Percentiles rank a stretch among this genome's conserved stretches.
Conservation (phyloP, 2,329 filamentous ascomycete species). For the Fusarium penzigii region DNA sequence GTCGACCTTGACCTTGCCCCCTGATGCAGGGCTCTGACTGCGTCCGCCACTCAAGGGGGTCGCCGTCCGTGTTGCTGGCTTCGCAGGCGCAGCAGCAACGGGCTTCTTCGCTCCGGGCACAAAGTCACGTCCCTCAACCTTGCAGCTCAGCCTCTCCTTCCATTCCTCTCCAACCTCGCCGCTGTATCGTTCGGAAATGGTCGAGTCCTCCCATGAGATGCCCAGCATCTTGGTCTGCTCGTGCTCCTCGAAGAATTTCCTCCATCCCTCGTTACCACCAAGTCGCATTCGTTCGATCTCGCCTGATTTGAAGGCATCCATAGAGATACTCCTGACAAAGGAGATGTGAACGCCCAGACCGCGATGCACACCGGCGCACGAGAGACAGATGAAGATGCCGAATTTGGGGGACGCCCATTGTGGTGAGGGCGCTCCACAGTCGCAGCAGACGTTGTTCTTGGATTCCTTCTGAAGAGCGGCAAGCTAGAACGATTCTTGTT, state of each 20-base stretch:
- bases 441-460: constrained; percentile 87
- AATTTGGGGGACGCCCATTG: constrained; percentile 99
- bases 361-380: constrained; percentile 91
- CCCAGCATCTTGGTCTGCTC: constrained; percentile 66
- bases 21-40: constrained; percentile 40
- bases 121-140: constrained; percentile 86
- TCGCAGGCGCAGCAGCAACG: constrained; percentile 31
- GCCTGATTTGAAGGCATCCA: constrained; percentile 94
- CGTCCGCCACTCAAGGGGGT: constrained; percentile 45
- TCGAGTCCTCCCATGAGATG: constrained; percentile 79
- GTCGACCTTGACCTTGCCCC: constrained; percentile 64
- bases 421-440: constrained; percentile 92
- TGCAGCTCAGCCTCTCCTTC: constrained; percentile 85
- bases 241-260: constrained; percentile 79
- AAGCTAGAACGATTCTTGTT: constrained; percentile 56
- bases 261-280: constrained; percentile 88
- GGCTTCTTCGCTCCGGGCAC: constrained; percentile 68
- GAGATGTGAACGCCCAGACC: constrained; percentile 97
- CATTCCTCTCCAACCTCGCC: constrained; percentile 91
- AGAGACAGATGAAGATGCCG: constrained; percentile 97
- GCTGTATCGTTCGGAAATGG: constrained; percentile 87
- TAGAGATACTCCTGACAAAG: constrained; percentile 95
- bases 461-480: constrained; percentile 87
- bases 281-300: constrained; percentile 94
- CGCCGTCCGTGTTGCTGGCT: constrained; percentile 39